Conservation (phyloP, 768 basidiomycete genomes). For the Suillus cothurnatus region DNA sequence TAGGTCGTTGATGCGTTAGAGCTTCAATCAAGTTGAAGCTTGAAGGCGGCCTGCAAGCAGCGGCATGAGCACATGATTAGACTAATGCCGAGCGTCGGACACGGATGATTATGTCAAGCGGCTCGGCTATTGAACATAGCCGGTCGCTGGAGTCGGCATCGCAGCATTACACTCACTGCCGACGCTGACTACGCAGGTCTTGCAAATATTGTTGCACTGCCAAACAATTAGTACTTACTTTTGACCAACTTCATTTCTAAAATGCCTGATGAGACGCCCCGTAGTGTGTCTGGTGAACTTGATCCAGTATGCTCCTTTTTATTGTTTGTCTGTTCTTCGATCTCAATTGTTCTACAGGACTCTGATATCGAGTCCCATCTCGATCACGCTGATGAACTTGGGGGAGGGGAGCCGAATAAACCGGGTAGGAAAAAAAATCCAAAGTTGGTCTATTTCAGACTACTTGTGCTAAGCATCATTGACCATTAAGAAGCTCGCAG, state of each 20-base stretch:
- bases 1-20: background rate
- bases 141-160: slow-evolving; percentile 4
- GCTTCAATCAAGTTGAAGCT: no score
- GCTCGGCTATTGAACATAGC: background rate
- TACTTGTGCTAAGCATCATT: slow-evolving; percentile 14
- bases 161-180: background rate
- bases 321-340: slow-evolving; percentile 14
- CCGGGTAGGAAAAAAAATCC: slow-evolving; percentile 89
- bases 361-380: slow-evolving; percentile 65
- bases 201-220: background rate
- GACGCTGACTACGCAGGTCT: slow-evolving; percentile 8
- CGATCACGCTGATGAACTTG: slow-evolving; percentile 22
- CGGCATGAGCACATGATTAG: background rate
- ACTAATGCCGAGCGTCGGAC: background rate
- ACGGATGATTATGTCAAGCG: slow-evolving; percentile 21
- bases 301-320: slow-evolving; percentile 43
- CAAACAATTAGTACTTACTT: background rate
- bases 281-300: slow-evolving; percentile 64
- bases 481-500: slow-evolving; percentile 61
- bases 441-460: slow-evolving; percentile 52
- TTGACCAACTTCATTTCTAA: slow-evolving; percentile 42
- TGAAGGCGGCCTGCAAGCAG: no score
- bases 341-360: slow-evolving; percentile 42
- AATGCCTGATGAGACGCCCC: slow-evolving; percentile 55
- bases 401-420: slow-evolving; percentile 27